Conservation (phyloP, 257 asterid species). For the Solanum okadae region DNA sequence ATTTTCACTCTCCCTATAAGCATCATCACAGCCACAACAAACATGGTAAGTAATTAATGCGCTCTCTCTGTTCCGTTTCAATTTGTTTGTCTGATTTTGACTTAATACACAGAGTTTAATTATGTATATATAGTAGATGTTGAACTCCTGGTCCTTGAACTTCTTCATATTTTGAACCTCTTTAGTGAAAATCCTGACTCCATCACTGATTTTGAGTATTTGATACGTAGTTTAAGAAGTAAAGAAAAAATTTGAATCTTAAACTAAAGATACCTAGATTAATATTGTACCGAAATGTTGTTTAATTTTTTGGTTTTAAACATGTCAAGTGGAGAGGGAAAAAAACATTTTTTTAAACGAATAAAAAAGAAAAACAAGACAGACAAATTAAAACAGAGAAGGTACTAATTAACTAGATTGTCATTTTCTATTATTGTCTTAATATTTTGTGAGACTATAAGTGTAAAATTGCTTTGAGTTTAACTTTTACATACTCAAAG, state of each 20-base stretch:
- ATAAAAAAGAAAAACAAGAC: not conserved
- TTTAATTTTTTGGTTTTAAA: not conserved
- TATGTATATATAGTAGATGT: not conserved
- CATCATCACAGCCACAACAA: conserved; percentile 1
- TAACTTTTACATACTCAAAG: not conserved
- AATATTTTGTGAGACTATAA: not conserved
- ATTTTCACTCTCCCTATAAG: not conserved
- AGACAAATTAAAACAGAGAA: accelerated
- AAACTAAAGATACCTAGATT: not conserved
- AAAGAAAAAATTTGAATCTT: not conserved
- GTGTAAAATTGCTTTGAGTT: not conserved
- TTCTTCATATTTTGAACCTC: not conserved
- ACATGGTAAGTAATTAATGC: not conserved
- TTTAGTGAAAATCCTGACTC: not conserved
- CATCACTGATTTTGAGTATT: not conserved
- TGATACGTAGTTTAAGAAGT: not conserved
- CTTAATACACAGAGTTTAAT: not conserved
- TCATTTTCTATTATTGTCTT: not conserved
- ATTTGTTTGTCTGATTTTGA: not conserved
- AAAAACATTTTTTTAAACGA: no score
- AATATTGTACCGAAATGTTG: no score
- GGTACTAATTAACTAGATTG: not conserved
- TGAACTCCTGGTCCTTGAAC: not conserved
- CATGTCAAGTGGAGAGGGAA: not conserved
- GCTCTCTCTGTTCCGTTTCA: not conserved